phyloP scores from a whole-genome alignment of 208 protist genomes.

The Trypanosoma mega region DNA sequence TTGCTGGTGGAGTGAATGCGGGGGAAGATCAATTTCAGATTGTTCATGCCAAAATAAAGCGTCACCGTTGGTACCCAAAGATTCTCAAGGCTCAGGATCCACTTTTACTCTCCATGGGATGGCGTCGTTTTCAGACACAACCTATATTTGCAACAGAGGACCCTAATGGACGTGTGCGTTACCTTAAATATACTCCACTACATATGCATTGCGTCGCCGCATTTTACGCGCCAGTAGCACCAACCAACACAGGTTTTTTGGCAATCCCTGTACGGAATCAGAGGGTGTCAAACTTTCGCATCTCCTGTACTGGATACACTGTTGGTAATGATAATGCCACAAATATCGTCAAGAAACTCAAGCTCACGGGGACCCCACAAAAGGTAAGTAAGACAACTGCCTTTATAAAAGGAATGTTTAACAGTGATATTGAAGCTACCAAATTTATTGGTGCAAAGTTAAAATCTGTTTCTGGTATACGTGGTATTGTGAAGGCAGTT shows the following conservation, averaged over 20 bases:
- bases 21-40: conserved; percentile 95
- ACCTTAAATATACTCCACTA: conserved; percentile 99
- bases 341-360: conserved; percentile 99
- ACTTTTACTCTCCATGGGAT: conserved; percentile 98
- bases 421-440: conserved; percentile 92
- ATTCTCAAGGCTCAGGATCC: conserved; percentile 99
- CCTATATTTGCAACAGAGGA: conserved; percentile 96
- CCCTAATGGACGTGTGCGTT: conserved; percentile 94
- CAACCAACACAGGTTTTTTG: conserved; percentile 96
- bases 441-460: conserved; percentile 99
- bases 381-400: conserved; percentile 98
- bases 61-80: conserved; percentile 98
- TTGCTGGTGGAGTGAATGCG: conserved; percentile 95
- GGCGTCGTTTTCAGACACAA: conserved; percentile 98
- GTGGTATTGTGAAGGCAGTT: conserved; percentile 98
- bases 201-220: conserved; percentile 98
- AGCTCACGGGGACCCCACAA: conserved; percentile 96
- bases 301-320: conserved; percentile 96
- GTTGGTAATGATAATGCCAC: conserved; percentile 95
- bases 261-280: conserved; percentile 85
- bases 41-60: conserved; percentile 95
- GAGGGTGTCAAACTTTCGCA: conserved; percentile 86
- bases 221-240: conserved; percentile 97
- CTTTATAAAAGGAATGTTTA: conserved; percentile 98
- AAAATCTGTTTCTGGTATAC: conserved; percentile 97